These are phyloP conservation scores for Mortierella sp. DNA, from an alignment of 371 early-diverging fungal species.

Conservation along the genomic window DNA sequence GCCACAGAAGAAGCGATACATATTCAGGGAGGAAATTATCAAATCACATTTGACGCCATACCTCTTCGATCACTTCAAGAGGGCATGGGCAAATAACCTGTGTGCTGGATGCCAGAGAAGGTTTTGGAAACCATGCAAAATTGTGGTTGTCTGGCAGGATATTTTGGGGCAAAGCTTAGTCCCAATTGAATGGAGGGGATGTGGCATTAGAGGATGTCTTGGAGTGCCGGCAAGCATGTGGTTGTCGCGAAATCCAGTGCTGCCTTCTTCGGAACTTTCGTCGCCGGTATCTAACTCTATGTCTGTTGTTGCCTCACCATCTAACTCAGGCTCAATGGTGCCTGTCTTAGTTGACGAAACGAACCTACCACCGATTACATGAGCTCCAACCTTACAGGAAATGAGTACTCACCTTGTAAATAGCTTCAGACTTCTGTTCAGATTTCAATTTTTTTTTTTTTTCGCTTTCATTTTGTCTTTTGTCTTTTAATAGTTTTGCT, in stretches of 20 bases:
- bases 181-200: conserved; percentile 45
- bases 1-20: conserved; percentile 1
- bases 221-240: conserved; percentile 28
- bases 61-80: conserved; percentile 28
- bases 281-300: neutral
- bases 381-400: neutral
- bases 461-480: neutral
- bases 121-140: conserved; percentile 44
- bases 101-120: conserved; percentile 37
- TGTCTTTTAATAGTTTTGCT: neutral
- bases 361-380: neutral
- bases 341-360: neutral
- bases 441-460: too few species aligned
- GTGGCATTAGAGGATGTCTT: conserved; percentile 34
- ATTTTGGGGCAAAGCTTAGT: conserved; percentile 37
- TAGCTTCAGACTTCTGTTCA: neutral
- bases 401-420: neutral
- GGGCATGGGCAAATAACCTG: conserved; percentile 32
- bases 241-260: neutral
- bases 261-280: neutral
- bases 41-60: conserved; percentile 44
- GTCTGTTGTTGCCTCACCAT: neutral
- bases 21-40: conserved; percentile 35
- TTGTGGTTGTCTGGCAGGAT: conserved; percentile 44
- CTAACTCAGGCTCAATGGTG: neutral